phyloP scores from a whole-genome alignment of 2,329 filamentous ascomycete species.

The Alternaria arborescens region DNA sequence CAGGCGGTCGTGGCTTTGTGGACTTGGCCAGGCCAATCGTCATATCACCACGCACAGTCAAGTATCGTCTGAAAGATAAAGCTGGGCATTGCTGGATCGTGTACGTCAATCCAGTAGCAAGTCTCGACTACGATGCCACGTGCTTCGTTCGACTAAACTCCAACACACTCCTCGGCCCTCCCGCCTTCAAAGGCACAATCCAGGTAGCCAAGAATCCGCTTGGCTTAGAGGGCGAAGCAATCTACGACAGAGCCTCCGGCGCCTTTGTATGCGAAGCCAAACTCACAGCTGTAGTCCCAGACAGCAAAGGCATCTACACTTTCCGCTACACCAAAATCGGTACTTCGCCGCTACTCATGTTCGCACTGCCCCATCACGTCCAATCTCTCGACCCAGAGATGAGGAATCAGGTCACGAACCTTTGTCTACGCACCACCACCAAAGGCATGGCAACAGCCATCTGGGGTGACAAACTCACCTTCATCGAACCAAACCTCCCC shows the following conservation, averaged over 20 bases:
- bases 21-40: conserved; percentile 66
- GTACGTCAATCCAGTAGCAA: conserved; percentile 69
- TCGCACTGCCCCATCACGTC: conserved; percentile 85
- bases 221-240: conserved; percentile 65
- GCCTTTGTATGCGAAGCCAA: conserved; percentile 73
- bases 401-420: conserved; percentile 56
- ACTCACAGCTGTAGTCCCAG: conserved; percentile 70
- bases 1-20: conserved; percentile 75
- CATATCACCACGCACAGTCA: conserved; percentile 71
- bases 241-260: conserved; percentile 80
- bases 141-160: conserved; percentile 71
- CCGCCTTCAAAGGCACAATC: conserved; percentile 77
- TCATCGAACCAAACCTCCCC: conserved; percentile 78
- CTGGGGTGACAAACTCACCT: conserved; percentile 65
- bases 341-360: conserved; percentile 77
- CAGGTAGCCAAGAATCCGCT: conserved; percentile 82
- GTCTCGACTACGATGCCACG: conserved; percentile 65
- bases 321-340: conserved; percentile 79
- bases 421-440: conserved; percentile 79
- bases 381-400: conserved; percentile 73
- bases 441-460: conserved; percentile 83
- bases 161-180: conserved; percentile 69
- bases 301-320: conserved; percentile 69
- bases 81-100: conserved; percentile 76
- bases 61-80: conserved; percentile 77